phyloP scores from a whole-genome alignment of 129 eudicot genomes.

The Apium graveolens region DNA sequence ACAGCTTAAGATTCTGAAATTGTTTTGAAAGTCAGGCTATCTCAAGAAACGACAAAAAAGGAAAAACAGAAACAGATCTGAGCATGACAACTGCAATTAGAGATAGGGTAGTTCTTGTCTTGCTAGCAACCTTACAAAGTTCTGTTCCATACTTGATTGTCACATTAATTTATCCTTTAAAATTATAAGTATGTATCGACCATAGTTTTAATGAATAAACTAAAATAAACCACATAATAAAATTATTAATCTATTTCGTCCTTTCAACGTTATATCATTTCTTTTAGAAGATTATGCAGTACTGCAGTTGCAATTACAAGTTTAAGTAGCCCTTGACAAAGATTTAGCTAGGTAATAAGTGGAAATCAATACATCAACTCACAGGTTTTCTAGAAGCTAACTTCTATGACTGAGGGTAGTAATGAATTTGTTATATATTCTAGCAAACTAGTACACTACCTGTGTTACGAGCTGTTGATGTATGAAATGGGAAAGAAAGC shows the following conservation, averaged over 20 bases:
- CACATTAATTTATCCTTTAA: background rate
- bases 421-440: background rate
- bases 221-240: background rate
- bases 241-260: background rate
- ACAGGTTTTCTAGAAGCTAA: background rate
- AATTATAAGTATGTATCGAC: background rate
- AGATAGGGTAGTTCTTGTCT: background rate
- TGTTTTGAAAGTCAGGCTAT: background rate
- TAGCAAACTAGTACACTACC: background rate
- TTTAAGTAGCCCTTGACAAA: background rate
- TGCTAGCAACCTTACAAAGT: background rate
- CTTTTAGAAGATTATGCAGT: background rate
- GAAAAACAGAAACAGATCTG: background rate
- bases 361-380: background rate
- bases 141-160: background rate
- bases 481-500: background rate
- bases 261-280: too few relatives aligned
- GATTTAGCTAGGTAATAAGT: background rate
- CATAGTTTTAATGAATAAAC: background rate
- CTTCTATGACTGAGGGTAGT: background rate
- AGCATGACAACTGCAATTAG: background rate
- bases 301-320: background rate
- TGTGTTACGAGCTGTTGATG: background rate
- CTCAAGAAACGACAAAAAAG: background rate
- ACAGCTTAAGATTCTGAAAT: background rate